Evolutionary conservation across 768 basidiomycete species (phyloP).

Genomic region (Baorangia bicolor): DNA sequence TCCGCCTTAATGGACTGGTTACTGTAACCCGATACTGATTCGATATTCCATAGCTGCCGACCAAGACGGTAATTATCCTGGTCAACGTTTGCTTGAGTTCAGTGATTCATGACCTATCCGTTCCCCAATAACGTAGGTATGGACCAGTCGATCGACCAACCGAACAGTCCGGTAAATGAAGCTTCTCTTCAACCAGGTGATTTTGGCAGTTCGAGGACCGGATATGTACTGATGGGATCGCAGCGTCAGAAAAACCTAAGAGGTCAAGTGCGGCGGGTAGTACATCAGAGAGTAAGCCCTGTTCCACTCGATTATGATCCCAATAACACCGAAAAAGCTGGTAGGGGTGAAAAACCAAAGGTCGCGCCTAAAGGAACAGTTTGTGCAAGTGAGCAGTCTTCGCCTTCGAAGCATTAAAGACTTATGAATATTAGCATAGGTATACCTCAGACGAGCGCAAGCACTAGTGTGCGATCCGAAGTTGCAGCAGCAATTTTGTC

Average conservation of each 20-base stretch:
- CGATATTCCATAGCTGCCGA: neutral
- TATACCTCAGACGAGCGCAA: slow-evolving; percentile 16
- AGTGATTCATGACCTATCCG: neutral
- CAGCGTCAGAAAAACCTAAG: neutral
- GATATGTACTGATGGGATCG: slow-evolving; percentile 1
- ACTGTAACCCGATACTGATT: neutral
- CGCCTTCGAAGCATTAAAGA: slow-evolving; percentile 3
- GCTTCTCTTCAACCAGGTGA: slow-evolving; percentile 12
- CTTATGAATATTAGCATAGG: slow-evolving; percentile 27
- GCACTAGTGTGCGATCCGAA: slow-evolving; percentile 14
- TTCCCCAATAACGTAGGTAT: slow-evolving; percentile 3
- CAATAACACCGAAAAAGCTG: slow-evolving; percentile 11
- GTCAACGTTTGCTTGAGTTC: neutral
- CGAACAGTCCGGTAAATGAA: neutral
- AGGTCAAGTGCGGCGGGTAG: neutral
- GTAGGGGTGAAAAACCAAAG: neutral
- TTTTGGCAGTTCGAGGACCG: neutral
- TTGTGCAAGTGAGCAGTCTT: slow-evolving; percentile 18
- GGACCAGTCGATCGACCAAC: neutral
- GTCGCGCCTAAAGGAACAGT: neutral
- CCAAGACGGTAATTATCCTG: slow-evolving; percentile 3
- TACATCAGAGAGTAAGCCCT: slow-evolving; percentile 10
- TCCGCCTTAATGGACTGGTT: neutral
- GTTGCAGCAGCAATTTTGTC: slow-evolving; percentile 21
- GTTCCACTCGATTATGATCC: neutral